phyloP scores from a whole-genome alignment of 805 yeast genomes.

The Metschnikowia cubensis region DNA sequence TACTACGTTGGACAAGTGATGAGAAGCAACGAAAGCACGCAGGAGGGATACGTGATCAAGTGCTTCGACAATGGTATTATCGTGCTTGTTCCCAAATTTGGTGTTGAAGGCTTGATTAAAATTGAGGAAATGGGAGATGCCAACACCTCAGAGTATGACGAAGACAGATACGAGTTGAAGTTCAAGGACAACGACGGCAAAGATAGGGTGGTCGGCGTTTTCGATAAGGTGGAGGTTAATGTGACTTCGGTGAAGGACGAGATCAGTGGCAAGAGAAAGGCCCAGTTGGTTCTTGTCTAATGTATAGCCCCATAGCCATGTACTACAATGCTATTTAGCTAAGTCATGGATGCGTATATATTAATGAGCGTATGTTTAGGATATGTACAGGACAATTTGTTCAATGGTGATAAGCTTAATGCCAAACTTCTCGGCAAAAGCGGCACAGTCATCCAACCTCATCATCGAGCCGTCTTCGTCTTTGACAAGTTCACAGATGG shows the following conservation, averaged over 20 bases:
- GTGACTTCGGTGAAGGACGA: conserved; percentile 82
- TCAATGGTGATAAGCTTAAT: conserved; percentile 78
- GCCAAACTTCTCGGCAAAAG: conserved; percentile 57
- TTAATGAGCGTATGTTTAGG: neutral
- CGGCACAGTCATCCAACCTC: conserved; percentile 80
- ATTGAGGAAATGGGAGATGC: conserved; percentile 69
- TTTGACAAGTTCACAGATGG: conserved; percentile 88
- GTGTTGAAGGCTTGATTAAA: conserved; percentile 90
- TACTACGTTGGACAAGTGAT: conserved; percentile 97
- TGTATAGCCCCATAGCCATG: neutral
- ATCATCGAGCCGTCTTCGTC: conserved; percentile 95
- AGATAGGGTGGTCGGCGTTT: conserved; percentile 57
- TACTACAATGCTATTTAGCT: neutral
- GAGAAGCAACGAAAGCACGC: conserved; percentile 73
- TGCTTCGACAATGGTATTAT: conserved; percentile 94
- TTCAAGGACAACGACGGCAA: conserved; percentile 48
- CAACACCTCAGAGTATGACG: conserved; percentile 63
- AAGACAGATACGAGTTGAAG: conserved; percentile 66
- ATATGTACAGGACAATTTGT: conserved; percentile 56
- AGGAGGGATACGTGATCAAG: conserved; percentile 87
- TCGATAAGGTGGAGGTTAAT: conserved; percentile 81
- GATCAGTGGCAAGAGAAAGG: conserved; percentile 87
- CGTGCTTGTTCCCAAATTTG: conserved; percentile 90
- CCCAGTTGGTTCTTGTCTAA: conserved; percentile 61
- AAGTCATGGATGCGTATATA: neutral